phyloP scores from a whole-genome alignment of 352 stramenopile genomes.

The Phytopythium helicoides region DNA sequence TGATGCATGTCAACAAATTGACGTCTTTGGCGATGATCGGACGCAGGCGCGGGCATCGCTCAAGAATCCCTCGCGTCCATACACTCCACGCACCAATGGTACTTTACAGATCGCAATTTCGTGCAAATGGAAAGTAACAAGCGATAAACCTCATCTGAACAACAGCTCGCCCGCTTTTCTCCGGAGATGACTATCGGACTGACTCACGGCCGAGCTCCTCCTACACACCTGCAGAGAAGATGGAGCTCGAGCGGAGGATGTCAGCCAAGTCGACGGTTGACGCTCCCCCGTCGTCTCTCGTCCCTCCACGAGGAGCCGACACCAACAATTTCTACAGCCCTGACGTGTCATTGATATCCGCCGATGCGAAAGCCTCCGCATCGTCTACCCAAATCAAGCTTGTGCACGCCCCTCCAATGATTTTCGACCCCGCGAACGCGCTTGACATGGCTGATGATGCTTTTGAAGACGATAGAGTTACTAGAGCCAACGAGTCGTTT shows the following conservation, averaged over 20 bases:
- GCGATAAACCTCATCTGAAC: not conserved
- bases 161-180: conserved; percentile 55
- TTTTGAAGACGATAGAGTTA: conserved; percentile 3
- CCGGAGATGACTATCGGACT: conserved; percentile 75
- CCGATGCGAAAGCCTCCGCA: not conserved
- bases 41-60: conserved; percentile 71
- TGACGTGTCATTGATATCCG: no score
- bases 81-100: conserved; percentile 60
- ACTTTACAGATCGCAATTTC: no score
- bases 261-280: not conserved
- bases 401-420: conserved; percentile 36
- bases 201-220: conserved; percentile 67
- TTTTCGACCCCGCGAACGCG: conserved; percentile 11
- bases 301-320: conserved; percentile 10
- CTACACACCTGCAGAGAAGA: conserved; percentile 45
- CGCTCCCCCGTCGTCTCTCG: conserved; percentile 10
- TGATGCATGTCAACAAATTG: not conserved
- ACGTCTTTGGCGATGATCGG: no score
- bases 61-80: conserved; percentile 80
- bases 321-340: not conserved
- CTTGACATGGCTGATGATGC: not conserved
- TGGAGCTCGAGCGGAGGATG: conserved; percentile 31
- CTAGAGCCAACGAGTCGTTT: conserved; percentile 13
- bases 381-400: conserved; percentile 30
- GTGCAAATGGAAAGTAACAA: no score